Evolutionary conservation across 1,139 yeast genomes (phyloP), one percentile per base, ranked within the genome.

Genomic region (Diutina ranongensis): DNA sequence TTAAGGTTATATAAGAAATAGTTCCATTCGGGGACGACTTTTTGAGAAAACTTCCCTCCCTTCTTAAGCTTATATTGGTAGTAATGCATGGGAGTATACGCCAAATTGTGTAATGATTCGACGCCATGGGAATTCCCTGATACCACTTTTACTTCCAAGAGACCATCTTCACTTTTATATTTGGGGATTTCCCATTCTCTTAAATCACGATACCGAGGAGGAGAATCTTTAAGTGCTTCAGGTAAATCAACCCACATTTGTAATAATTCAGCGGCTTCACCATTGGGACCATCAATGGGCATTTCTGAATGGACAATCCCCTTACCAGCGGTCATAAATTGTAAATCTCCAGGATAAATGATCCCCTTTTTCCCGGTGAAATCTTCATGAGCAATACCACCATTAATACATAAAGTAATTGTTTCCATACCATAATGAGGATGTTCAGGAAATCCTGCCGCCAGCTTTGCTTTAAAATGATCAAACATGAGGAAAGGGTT

Each of bases 211-310:
- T 88, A 88, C 49, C 94, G 68, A 44, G 97, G 96, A 44, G 75
- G 76, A 48, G 77, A 67, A 50, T 78, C 72, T 60, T 86, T 86
- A 59, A 83, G 65, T 3, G 75, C 65, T 47, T 71, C 75, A 4
- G 96, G 96, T 51, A 87, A 71, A 58, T 87, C 95, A 45, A 88
- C 95, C 97, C 97, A 88, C 46, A 89, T 65, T 62, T 88, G 96
- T 70, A 88, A 69, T 46, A 95, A 96, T 38, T 68, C 74, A 35
- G 80, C 78, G 1, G 74, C 65, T 19, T 70, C 59, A 21, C 82
- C 83, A 52, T 77, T 78, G 8, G 70, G 69, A 52, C 71, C 71
- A 38, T 71, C 69, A 32, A 83, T 76, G n/a, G 95, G 95, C 78
- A 85, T 83, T 57, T 85, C 94, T 4, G 88, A 76, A 57, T 87